Base-by-base conservation (phyloP, 192 early-diverging fungal species). In the Podila clonocystis region DNA sequence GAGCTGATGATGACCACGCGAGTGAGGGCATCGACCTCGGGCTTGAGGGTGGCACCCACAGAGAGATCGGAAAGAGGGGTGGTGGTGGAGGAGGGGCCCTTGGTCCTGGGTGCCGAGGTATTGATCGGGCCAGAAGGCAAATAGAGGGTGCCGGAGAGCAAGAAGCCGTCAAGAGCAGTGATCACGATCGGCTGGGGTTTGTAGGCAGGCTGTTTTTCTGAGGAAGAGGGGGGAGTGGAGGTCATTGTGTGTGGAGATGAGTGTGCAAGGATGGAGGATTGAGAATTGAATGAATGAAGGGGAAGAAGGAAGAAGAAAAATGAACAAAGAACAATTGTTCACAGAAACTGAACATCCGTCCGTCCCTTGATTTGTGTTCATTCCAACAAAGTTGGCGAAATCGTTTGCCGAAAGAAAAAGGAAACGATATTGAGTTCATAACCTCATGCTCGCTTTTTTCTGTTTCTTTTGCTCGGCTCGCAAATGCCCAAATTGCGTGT, bases 151-250 rank as follows among this genome's bases (percentile, higher is more conserved):
- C 77, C 77, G 34, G 65, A 68, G 9, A 80, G 67, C 24, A 80
- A 62, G 62, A 68, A 80, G 4, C 77, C 77, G 38, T 80, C 77
- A 6, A 80, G 77, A 17, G 77, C 77, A 9, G 77, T 69, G 34
- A 80, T 38, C 22, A 73, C 70, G 67, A 80, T 73, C 66, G 77
- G 70, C 62, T 73, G 70, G 28, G 75, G 75, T 28, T 55, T 71
- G 65, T 72, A 79, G 50, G 58, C 9, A 29, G 30, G 58, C 33
- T 30, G 62, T 79, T 24, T 68, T 72, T 30, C 29, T 63, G 52
- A 22, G 70, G 26, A 49, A 33, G 59, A 36, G 62, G 52, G 45
- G 38, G 45, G 13, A 29, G 33, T n/a, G 41, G 50, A 50, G 45
- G 58, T 45, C 9, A 52, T 19, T 31, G 57, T 50, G 4, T 12